Base-by-base conservation (phyloP, 2,329 filamentous ascomycete genomes). In the Paraphaeosphaeria minitans region DNA sequence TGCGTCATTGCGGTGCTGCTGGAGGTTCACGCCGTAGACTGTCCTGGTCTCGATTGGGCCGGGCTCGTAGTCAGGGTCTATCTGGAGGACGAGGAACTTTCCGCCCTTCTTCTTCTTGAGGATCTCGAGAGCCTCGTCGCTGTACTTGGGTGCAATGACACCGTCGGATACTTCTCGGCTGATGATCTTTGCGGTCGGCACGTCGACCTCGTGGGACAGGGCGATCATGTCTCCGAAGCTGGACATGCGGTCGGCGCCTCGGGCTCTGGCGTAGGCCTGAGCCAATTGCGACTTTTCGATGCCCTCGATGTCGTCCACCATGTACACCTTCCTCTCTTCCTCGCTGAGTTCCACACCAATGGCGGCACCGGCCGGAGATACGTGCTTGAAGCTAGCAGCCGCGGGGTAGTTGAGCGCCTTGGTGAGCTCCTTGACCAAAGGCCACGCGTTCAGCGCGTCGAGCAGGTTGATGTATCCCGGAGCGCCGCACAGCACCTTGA, bases 91-190 rank as follows among this genome's bases (percentile, higher is more conserved):
- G 48, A 98, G 88, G 83, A 98, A 99, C 78, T 93, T 96, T 74
- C 95, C 95, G 55, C 89, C 93, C 85, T 99, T 99, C 86, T 99
- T 99, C 87, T 97, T 97, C 80, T 88, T 90, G 64, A 99, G 86
- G 62, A 99, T 93, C 72, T 91, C 92, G 19, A 98, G 86, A 19
- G 95, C 95, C 64, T 91, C 93, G 35, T 87, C 85, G 63, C 91
- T 86, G 79, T 95, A 99, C 27, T 87, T 89, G 37, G 95, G 92
- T 37, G 95, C 95, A 71, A 99, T 92, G 56, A 99, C 90, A 78
- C 95, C 95, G 76, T 99, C 95, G 1, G 94, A 98, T 21, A 99
- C 95, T 82, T 99, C 95, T 75, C 94, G 92, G 62, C 92, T 93
- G 81, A 99, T 97, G 80, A 99, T 97, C 84, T 92, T 96, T 58